Base-by-base conservation (phyloP, 106 monocot genomes). In the Dendrobium officinale region DNA sequence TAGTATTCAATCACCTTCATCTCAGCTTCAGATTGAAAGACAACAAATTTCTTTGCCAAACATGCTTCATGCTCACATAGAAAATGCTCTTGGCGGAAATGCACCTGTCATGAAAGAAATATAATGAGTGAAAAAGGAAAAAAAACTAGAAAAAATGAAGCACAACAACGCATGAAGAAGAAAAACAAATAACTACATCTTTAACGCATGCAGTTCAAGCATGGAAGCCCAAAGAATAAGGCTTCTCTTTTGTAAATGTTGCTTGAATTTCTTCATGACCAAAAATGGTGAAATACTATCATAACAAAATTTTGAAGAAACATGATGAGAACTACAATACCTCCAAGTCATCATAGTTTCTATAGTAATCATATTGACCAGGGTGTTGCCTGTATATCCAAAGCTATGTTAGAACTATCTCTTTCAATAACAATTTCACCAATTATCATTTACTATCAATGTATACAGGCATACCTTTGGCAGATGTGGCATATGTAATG, bases 401-500 rank as follows among this genome's bases (percentile, higher is more conserved):
- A 72, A 40, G 16, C 40, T 3, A 37, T 40, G 40, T 40, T 66
- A 72, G 2, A 33, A 29, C 10, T 15, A 27, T 72, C 37, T 72
- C 33, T 72, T 24, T 66, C 26, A 22, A 29, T 5, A 72, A 17
- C 8, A 72, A 72, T 40, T 40, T 72, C 5, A 72, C 37, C 16
- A 40, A 16, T 17, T 40, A 72, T 4, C 29, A 72, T 72, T 33
- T 72, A 15, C 27, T 66, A 9, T 66, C 24, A 66, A 22, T 22
- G 10, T 16, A 24, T 51, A 13, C 51, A 78, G n/a, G 27, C 72
- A 75, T 86, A 95, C 98, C 95, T 92, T 82, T 91, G 90, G 82
- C 98, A 99, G 73, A 99, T 90, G 72, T 99, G 95, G 75, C 98
- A 99, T 24, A 93, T 95, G 77, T 84, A 95, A 84, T 95, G 98